These are phyloP conservation scores for Candolleomyces efflorescens DNA, from an alignment of 768 basidiomycete species.

Conservation along the genomic window DNA sequence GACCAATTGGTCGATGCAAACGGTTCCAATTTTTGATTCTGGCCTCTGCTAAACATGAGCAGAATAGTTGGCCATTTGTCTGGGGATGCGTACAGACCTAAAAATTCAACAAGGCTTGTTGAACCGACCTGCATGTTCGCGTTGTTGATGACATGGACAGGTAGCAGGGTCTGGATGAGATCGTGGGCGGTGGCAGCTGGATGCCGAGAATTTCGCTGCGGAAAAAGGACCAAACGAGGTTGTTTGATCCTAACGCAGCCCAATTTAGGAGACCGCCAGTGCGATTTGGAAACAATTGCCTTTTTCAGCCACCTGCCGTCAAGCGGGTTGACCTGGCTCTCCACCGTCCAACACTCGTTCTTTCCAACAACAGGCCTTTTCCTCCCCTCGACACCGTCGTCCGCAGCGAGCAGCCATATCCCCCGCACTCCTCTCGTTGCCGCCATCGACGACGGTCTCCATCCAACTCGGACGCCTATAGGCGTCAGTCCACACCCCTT, in stretches of 20 bases:
- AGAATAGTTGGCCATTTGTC: too few species aligned
- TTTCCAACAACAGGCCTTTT: background rate
- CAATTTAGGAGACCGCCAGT: background rate
- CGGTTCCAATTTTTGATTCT: too few species aligned
- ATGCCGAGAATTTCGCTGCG: background rate
- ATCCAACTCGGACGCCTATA: conserved; percentile 2
- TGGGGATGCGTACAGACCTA: too few species aligned
- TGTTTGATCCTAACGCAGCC: background rate
- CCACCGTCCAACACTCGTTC: conserved; percentile 4
- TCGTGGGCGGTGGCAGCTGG: background rate
- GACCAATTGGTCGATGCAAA: too few species aligned
- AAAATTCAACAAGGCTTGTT: too few species aligned
- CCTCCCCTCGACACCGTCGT: background rate
- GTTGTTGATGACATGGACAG: background rate
- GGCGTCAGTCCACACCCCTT: conserved; percentile 9
- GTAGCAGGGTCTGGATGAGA: background rate
- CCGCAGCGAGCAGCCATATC: conserved; percentile 4
- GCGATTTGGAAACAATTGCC: background rate
- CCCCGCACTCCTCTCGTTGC: conserved; percentile 9
- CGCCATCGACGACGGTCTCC: conserved; percentile 6
- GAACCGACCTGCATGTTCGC: too few species aligned
- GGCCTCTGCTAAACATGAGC: too few species aligned
- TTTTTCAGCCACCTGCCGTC: conserved; percentile 2
- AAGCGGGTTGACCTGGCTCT: conserved; percentile 5
- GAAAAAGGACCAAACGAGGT: background rate